Percentiles rank a stretch among this genome's conserved stretches.
Conservation (phyloP, 2,329 filamentous ascomycete genomes). For the Harringtonia lauricola region DNA sequence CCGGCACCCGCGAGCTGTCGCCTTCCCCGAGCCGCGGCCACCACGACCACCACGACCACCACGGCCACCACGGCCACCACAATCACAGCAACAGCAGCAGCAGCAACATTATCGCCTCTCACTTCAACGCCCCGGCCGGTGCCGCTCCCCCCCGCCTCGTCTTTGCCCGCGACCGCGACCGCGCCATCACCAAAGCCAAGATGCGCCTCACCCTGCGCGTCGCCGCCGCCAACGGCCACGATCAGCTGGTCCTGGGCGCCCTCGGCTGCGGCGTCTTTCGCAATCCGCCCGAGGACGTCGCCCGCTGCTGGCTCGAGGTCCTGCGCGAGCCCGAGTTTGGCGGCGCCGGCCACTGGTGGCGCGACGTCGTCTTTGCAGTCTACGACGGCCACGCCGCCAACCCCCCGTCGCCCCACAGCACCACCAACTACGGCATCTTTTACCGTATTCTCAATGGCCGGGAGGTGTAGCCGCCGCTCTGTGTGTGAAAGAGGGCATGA, state of each 20-base stretch:
- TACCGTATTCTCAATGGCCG: conserved; percentile 27
- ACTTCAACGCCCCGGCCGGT: no score
- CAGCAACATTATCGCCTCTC: background rate
- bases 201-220: conserved; percentile 51
- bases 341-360: conserved; percentile 46
- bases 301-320: conserved; percentile 49
- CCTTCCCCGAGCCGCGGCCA: no score
- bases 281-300: conserved; percentile 53
- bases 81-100: background rate
- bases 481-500: background rate
- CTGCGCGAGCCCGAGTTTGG: conserved; percentile 48
- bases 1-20: background rate
- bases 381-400: conserved; percentile 27
- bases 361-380: conserved; percentile 53
- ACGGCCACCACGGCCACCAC: conserved; percentile 21
- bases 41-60: conserved; percentile 24
- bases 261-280: conserved; percentile 57
- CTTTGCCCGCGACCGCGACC: conserved; percentile 31
- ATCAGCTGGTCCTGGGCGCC: conserved; percentile 53
- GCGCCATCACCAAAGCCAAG: conserved; percentile 48
- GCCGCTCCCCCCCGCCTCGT: background rate
- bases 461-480: conserved; percentile 15
- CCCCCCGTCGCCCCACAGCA: background rate
- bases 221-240: conserved; percentile 44
- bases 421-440: conserved; percentile 41